Conservation (phyloP, 139 green algal genomes). For the Tetraselmis chui region DNA sequence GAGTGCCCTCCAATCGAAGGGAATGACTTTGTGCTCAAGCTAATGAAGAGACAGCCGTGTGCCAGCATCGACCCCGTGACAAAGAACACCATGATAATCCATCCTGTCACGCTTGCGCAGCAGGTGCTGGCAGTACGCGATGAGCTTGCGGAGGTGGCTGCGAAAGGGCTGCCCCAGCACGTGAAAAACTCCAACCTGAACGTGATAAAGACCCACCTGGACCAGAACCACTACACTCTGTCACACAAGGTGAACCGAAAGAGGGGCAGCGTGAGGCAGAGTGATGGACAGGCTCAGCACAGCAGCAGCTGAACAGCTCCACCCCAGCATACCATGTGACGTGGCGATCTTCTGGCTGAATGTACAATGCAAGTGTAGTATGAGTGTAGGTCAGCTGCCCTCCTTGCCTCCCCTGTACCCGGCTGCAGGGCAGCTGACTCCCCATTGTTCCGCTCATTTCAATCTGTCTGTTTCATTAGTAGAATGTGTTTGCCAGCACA, state of each 20-base stretch:
- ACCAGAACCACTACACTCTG: not conserved
- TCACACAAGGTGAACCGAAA: not conserved
- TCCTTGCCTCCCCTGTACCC: no score
- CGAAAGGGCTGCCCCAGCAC: not conserved
- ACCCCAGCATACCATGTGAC: no score
- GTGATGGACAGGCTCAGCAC: not conserved
- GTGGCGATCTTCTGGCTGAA: no score
- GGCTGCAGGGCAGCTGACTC: no score
- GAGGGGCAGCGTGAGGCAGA: not conserved
- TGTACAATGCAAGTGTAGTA: no score
- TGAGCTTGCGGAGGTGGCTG: not conserved
- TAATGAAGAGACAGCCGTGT: not conserved
- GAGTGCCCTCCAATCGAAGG: not conserved
- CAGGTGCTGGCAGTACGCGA: not conserved
- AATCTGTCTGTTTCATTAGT: no score
- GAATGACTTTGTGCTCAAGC: not conserved
- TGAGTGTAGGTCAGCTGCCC: no score
- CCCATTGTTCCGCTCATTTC: no score
- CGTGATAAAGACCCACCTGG: not conserved
- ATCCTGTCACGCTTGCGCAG: not conserved
- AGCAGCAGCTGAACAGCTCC: not conserved
- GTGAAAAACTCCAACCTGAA: not conserved
- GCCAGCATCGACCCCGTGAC: not conserved
- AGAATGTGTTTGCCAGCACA: no score
- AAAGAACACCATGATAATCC: not conserved